Percentiles rank a stretch among this genome's conserved stretches.
Conservation (phyloP, 1,139 yeast species). For the Debaryomyces sp. region DNA sequence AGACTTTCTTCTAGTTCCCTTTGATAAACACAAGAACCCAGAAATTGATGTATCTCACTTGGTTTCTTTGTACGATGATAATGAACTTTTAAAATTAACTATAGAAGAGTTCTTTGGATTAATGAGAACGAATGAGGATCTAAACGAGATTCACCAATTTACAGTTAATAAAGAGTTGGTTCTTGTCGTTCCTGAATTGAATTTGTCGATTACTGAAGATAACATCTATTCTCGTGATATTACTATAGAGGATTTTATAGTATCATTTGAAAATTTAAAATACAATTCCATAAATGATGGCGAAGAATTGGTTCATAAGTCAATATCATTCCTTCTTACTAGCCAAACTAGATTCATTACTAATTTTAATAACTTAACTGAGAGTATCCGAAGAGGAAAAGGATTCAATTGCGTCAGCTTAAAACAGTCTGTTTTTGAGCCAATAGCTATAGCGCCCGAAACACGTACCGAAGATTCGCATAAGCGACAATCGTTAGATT, state of each 20-base stretch:
- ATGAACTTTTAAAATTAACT: slow-evolving; percentile 17
- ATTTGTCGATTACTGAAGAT: slow-evolving; percentile 42
- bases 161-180: slow-evolving; percentile 33
- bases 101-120: slow-evolving; percentile 30
- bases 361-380: slow-evolving; percentile 30
- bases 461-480: background rate
- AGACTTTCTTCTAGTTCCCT: slow-evolving; percentile 30
- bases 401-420: slow-evolving; percentile 14
- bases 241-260: slow-evolving; percentile 34
- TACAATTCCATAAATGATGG: slow-evolving; percentile 20
- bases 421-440: background rate
- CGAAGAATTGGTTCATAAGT: slow-evolving; percentile 19
- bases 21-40: slow-evolving; percentile 12
- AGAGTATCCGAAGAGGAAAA: slow-evolving; percentile 23
- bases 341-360: slow-evolving; percentile 37
- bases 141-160: slow-evolving; percentile 29
- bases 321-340: slow-evolving; percentile 28
- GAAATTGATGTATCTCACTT: slow-evolving; percentile 17
- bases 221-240: slow-evolving; percentile 35
- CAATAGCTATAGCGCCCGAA: background rate
- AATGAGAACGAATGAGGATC: slow-evolving; percentile 30
- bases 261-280: slow-evolving; percentile 29
- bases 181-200: slow-evolving; percentile 36
- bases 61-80: slow-evolving; percentile 28
- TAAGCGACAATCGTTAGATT: background rate